A percentile compares a stretch with the other conserved stretches of the same genome.
Evolutionary conservation across 1,284 basidiomycete genomes (phyloP).

Genomic region (Naganishia sp.): DNA sequence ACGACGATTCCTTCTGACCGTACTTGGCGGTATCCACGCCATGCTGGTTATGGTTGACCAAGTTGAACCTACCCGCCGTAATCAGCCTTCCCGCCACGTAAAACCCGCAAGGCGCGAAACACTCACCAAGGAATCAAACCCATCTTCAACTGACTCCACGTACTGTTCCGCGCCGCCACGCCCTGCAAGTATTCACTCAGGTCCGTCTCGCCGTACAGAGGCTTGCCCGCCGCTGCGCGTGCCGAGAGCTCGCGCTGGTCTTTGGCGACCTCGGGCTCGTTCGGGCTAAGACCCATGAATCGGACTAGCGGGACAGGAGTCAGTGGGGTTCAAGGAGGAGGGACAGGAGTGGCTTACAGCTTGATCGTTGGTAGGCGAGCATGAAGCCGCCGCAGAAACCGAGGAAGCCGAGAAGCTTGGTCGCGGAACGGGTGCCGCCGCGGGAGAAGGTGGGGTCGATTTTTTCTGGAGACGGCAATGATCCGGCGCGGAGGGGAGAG

Average conservation of each 20-base stretch:
- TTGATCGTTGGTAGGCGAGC: constrained; percentile 87
- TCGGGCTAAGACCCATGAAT: constrained; percentile 97
- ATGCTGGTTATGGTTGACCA: constrained; percentile 85
- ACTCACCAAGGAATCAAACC: constrained; percentile 66
- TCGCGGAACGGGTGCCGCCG: constrained; percentile 49
- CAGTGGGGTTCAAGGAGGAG: neutral
- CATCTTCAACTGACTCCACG: constrained; percentile 85
- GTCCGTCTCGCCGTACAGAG: constrained; percentile 78
- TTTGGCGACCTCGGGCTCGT: constrained; percentile 73
- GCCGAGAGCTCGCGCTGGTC: constrained; percentile 76
- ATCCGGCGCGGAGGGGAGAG: too few relatives aligned
- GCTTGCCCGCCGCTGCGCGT: constrained; percentile 70
- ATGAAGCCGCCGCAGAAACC: constrained; percentile 86
- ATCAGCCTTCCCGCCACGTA: neutral
- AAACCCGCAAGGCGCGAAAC: constrained; percentile 33
- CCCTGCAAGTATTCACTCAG: constrained; percentile 86
- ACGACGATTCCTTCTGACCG: constrained; percentile 35
- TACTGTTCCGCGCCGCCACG: constrained; percentile 84
- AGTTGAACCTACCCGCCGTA: constrained; percentile 70
- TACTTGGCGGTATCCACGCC: constrained; percentile 84
- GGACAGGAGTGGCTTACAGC: constrained; percentile 61
- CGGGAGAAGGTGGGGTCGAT: constrained; percentile 50
- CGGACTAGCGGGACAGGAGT: constrained; percentile 63
- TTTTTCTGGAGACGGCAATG: constrained; percentile 21
- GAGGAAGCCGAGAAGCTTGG: constrained; percentile 61